These are phyloP conservation scores for Pseudogymnoascus sp. DNA, from an alignment of 2,329 filamentous ascomycete species.

Conservation along the genomic window DNA sequence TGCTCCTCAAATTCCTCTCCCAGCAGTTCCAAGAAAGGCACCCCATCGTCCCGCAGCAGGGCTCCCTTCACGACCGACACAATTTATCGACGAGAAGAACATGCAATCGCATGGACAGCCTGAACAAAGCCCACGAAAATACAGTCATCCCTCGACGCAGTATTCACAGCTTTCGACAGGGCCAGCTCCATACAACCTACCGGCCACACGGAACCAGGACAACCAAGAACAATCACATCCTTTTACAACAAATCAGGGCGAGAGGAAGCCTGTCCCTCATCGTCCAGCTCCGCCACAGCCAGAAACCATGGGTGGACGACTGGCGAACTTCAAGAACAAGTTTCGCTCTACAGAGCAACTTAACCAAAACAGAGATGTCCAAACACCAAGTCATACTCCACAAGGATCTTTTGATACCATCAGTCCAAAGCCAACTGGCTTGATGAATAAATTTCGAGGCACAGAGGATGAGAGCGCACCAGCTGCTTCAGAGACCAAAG, in stretches of 20 bases:
- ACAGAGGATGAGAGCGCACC: neutral
- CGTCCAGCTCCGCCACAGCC: neutral
- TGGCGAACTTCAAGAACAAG: conserved; percentile 5
- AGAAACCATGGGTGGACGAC: neutral
- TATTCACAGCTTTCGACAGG: conserved; percentile 3
- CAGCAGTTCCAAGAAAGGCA: conserved; percentile 1
- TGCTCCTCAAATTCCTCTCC: conserved; percentile 5
- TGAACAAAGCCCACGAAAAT: neutral
- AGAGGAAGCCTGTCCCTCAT: neutral
- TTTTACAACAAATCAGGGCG: neutral
- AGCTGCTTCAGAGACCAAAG: neutral
- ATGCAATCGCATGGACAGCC: neutral
- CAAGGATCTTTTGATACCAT: neutral
- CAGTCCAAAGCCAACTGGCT: neutral
- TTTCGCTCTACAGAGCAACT: conserved; percentile 5
- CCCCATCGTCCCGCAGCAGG: neutral
- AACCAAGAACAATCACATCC: neutral
- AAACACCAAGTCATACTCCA: neutral
- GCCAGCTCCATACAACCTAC: neutral
- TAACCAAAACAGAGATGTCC: neutral
- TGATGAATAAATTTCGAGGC: neutral
- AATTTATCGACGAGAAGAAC: neutral
- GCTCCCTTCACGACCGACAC: neutral
- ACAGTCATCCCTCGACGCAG: neutral
- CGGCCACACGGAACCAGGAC: neutral